These are phyloP conservation scores for Acanthamoeba quina DNA, from an alignment of 208 protist species.

Conservation along the genomic window DNA sequence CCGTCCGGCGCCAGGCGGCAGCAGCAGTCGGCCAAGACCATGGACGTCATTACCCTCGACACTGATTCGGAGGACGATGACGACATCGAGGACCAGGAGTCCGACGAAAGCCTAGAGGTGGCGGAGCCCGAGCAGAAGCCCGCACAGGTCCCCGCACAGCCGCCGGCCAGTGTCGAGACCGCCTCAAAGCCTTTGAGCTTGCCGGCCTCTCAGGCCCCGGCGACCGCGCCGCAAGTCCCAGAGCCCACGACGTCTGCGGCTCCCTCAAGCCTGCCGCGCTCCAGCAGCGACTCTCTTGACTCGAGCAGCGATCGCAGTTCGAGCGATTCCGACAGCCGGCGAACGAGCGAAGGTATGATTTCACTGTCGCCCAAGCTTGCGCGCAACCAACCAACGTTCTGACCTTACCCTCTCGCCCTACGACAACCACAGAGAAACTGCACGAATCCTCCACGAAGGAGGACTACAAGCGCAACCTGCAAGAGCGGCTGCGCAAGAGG, in stretches of 20 bases:
- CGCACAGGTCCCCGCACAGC: neutral
- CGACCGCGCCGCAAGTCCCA: neutral
- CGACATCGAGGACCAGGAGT: neutral
- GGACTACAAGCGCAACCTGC: slow-evolving; percentile 11
- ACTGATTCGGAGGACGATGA: neutral
- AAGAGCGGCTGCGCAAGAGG: slow-evolving; percentile 14
- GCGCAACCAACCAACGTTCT: neutral
- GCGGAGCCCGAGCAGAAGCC: neutral
- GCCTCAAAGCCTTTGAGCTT: neutral
- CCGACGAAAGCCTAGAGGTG: neutral
- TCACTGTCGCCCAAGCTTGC: too few species aligned
- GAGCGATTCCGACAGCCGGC: neutral
- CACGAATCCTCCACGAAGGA: neutral
- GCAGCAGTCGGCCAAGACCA: neutral
- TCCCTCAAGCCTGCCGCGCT: neutral
- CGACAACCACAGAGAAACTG: neutral
- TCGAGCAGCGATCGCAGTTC: slow-evolving; percentile 18
- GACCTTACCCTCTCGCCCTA: neutral
- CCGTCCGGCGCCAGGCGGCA: neutral
- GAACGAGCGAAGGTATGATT: neutral
- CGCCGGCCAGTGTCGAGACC: neutral
- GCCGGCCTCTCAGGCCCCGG: too few species aligned
- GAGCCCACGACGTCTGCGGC: neutral
- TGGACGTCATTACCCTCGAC: neutral
- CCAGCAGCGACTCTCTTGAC: neutral